phyloP scores from a whole-genome alignment of 768 basidiomycete species.

The Megacollybia marginata region DNA sequence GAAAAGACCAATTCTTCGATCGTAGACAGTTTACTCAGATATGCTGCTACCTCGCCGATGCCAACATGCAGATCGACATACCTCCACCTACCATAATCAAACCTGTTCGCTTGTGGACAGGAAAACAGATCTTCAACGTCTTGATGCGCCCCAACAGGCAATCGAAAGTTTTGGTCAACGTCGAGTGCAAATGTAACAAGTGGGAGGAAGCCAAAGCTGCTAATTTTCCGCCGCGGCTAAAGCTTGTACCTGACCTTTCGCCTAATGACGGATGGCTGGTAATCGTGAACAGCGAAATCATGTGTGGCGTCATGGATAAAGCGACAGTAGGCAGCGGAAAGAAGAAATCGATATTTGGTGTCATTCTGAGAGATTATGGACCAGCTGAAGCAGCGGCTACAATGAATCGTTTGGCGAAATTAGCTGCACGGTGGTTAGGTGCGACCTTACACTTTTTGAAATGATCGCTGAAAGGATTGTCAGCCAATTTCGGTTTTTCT shows the following conservation, averaged over 20 bases:
- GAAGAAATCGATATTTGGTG: constrained; percentile 98
- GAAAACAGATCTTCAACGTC: constrained; percentile 97
- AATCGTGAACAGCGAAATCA: constrained; percentile 94
- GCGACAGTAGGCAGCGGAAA: constrained; percentile 96
- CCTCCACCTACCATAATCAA: constrained; percentile 95
- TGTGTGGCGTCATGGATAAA: constrained; percentile 99
- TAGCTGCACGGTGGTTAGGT: constrained; percentile 93
- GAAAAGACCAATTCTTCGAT: constrained; percentile 88
- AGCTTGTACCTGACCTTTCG: constrained; percentile 72
- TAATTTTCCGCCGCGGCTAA: constrained; percentile 53
- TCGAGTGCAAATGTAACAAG: constrained; percentile 93
- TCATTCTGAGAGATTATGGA: constrained; percentile 95
- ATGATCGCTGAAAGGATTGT: constrained; percentile 6
- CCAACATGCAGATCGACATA: constrained; percentile 86
- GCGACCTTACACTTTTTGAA: constrained; percentile 15
- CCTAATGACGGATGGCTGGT: constrained; percentile 99
- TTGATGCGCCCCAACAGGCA: constrained; percentile 90
- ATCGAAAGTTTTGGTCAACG: constrained; percentile 83
- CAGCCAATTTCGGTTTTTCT: constrained; percentile 96
- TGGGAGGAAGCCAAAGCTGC: constrained; percentile 65
- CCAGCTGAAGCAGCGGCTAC: constrained; percentile 89
- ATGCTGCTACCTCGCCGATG: constrained; percentile 91
- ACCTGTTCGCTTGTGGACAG: constrained; percentile 91
- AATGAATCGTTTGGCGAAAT: constrained; percentile 94
- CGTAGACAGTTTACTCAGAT: constrained; percentile 94